phyloP scores from a whole-genome alignment of 106 monocot species.

The Dendrobium catenatum region DNA sequence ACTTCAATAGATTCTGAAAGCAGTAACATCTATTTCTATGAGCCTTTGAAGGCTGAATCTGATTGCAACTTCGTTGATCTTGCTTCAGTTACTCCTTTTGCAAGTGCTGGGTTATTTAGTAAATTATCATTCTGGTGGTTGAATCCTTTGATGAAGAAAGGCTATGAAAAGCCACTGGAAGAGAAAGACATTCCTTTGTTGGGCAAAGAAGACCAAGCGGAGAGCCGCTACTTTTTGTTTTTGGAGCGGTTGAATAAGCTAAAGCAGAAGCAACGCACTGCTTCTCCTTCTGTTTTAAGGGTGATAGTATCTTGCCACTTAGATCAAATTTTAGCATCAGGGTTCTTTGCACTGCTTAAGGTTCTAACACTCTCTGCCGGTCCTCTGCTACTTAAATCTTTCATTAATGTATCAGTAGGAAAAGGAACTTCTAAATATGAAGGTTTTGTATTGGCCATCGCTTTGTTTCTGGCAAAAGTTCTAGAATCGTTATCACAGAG shows the following conservation, averaged over 20 bases:
- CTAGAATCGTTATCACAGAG: conserved; percentile 89
- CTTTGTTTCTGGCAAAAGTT: conserved; percentile 59
- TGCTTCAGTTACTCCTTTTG: conserved; percentile 31
- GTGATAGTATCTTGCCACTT: conserved; percentile 55
- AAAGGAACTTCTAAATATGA: conserved; percentile 39
- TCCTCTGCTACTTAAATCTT: conserved; percentile 70
- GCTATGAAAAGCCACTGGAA: conserved; percentile 55
- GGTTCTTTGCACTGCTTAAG: conserved; percentile 76
- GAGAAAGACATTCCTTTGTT: conserved; percentile 72
- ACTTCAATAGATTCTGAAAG: conserved; percentile 2
- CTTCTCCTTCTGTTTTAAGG: conserved; percentile 42
- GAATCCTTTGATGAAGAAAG: conserved; percentile 87
- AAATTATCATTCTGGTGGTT: conserved; percentile 89
- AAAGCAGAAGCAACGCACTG: conserved; percentile 12
- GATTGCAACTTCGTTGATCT: background rate
- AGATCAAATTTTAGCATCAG: conserved; percentile 56
- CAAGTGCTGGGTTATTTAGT: conserved; percentile 62
- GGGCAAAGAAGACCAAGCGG: conserved; percentile 39
- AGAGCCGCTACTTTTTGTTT: conserved; percentile 39
- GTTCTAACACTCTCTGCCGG: conserved; percentile 57
- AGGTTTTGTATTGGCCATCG: conserved; percentile 58
- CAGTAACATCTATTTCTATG: conserved; percentile 16
- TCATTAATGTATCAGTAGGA: conserved; percentile 64
- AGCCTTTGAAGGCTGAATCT: conserved; percentile 29
- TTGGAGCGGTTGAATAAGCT: conserved; percentile 34